phyloP scores from a whole-genome alignment of 2,329 filamentous ascomycete genomes.

The Fusarium decemcellulare region DNA sequence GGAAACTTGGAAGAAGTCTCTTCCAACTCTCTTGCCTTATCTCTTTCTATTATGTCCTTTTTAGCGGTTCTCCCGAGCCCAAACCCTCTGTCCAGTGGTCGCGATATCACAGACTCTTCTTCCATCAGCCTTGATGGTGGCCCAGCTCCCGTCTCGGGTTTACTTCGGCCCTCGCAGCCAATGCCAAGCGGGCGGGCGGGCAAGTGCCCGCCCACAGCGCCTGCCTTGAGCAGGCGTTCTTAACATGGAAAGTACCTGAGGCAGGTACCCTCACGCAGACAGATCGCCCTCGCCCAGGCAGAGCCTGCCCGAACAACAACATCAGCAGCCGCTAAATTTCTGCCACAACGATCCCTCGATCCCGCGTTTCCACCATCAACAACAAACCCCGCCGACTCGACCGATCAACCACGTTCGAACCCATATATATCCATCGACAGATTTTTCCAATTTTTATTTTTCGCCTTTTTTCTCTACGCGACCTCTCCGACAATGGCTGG shows the following conservation, averaged over 20 bases:
- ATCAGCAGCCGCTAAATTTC: constrained; percentile 51
- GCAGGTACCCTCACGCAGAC: constrained; percentile 34
- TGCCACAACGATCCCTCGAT: constrained; percentile 46
- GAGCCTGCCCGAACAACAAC: constrained; percentile 46
- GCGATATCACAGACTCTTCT: constrained; percentile 22
- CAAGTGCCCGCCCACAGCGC: constrained; percentile 8
- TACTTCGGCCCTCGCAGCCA: constrained; percentile 43
- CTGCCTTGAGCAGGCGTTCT: neutral
- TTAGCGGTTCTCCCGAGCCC: constrained; percentile 1
- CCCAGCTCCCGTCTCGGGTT: constrained; percentile 41
- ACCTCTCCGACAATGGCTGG: constrained; percentile 72
- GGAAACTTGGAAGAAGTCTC: constrained; percentile 43
- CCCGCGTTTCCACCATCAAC: constrained; percentile 47
- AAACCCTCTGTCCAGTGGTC: constrained; percentile 22
- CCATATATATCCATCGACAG: constrained; percentile 32
- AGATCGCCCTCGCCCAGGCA: constrained; percentile 37
- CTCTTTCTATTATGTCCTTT: neutral
- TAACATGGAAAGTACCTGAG: constrained; percentile 33
- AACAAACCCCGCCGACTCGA: constrained; percentile 43
- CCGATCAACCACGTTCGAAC: constrained; percentile 41
- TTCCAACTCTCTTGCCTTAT: neutral
- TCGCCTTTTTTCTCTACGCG: constrained; percentile 38
- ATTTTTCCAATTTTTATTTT: constrained; percentile 34
- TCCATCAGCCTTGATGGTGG: constrained; percentile 36
- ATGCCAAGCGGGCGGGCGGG: constrained; percentile 22